Base-by-base conservation (phyloP, 2,329 filamentous ascomycete genomes). In the Leptographium procerum region DNA sequence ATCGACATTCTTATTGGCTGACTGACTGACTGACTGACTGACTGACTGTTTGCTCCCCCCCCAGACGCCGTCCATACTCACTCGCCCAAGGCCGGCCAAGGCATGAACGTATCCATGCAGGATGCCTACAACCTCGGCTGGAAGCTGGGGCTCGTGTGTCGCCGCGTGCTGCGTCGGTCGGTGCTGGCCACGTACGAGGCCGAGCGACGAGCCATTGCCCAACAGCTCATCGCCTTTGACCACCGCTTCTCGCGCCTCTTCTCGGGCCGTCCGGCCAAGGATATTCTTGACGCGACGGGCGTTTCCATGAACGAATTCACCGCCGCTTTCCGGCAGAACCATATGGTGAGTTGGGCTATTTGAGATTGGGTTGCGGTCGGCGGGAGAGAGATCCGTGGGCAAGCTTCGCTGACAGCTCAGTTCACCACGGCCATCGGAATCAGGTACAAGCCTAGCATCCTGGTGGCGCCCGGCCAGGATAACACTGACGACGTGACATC, bases 11-110 rank as follows among this genome's bases (percentile, higher is more conserved):
- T n/a, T n/a, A n/a, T n/a, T n/a, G n/a, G n/a, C n/a, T n/a, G n/a
- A n/a, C n/a, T n/a, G n/a, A n/a, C n/a, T n/a, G n/a, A n/a, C n/a
- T n/a, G n/a, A n/a, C n/a, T n/a, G n/a, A n/a, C n/a, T n/a, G n/a
- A n/a, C n/a, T n/a, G n/a, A n/a, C n/a, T n/a, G n/a, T n/a, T n/a
- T n/a, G n/a, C n/a, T n/a, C n/a, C n/a, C n/a, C n/a, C n/a, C n/a
- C n/a, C n/a, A n/a, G 83, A 87, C 63, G 82, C 83, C 4, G 84
- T 81, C 64, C 83, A 87, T 64, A 86, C 83, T 0, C 83, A 75
- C 62, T 66, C 66, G 7, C 78, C 78, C 3, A 82, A 82, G 65
- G 79, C 77, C 2, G 79, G 78, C 3, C 80, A 83, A 86, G 66
- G 82, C 11, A 83, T 84, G 80, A 85, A 85, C 61, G 76, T 83